These are phyloP conservation scores for Apiosordaria backusii DNA, from an alignment of 495 filamentous ascomycete genomes.

Conservation along the genomic window DNA sequence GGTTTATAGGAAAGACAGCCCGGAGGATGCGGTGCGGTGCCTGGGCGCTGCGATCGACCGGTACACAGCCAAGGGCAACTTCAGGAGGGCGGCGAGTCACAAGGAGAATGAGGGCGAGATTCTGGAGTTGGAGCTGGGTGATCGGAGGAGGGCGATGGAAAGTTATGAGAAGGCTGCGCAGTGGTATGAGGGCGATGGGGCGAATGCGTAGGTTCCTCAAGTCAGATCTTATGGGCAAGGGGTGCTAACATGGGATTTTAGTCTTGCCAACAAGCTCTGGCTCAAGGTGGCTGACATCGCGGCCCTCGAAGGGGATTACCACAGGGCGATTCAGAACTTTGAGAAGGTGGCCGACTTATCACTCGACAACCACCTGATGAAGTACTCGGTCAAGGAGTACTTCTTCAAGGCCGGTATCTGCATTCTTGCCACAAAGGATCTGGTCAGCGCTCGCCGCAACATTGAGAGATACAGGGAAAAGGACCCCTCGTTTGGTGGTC, in stretches of 20 bases:
- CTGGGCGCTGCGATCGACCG: constrained; percentile 70
- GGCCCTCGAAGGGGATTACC: constrained; percentile 75
- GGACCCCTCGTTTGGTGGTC: constrained; percentile 69
- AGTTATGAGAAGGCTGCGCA: constrained; percentile 76
- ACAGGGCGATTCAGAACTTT: constrained; percentile 72
- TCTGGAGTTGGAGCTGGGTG: constrained; percentile 72
- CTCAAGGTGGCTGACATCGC: constrained; percentile 85
- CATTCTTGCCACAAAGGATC: constrained; percentile 70
- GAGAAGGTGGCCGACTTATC: constrained; percentile 72
- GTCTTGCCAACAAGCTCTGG: constrained; percentile 83
- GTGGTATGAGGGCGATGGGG: constrained; percentile 85
- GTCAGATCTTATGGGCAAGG: neutral
- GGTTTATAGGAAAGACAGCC: constrained; percentile 76
- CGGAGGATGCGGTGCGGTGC: constrained; percentile 72
- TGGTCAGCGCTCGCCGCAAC: constrained; percentile 70
- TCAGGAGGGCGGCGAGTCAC: constrained; percentile 80
- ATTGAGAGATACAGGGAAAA: constrained; percentile 77
- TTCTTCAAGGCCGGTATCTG: constrained; percentile 87
- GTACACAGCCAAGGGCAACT: constrained; percentile 79
- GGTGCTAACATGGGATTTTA: constrained; percentile 33
- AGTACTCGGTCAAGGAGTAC: constrained; percentile 89
- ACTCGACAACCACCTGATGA: constrained; percentile 78
- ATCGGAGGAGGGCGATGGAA: constrained; percentile 70
- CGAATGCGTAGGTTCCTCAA: constrained; percentile 62
- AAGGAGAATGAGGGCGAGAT: constrained; percentile 82